Evolutionary conservation across 2,329 filamentous ascomycete species (phyloP).

Genomic region (Lomentospora prolificans): DNA sequence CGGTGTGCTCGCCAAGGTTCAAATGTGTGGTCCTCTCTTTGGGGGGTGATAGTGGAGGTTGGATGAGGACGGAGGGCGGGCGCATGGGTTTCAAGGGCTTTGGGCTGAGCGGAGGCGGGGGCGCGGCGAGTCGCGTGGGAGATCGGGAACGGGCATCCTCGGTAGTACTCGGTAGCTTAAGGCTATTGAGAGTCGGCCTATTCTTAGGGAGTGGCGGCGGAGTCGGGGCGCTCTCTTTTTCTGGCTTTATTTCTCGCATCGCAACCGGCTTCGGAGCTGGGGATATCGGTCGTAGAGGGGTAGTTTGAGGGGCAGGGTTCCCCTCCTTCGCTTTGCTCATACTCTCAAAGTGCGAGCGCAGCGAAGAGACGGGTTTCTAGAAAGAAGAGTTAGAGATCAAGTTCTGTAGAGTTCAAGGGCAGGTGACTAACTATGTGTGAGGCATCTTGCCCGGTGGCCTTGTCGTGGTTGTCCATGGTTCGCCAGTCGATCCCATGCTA

Average conservation of each 20-base stretch:
- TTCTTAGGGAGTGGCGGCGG: conserved; percentile 23
- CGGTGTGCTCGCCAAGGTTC: conserved; percentile 29
- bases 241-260: conserved; percentile 29
- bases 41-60: conserved; percentile 61
- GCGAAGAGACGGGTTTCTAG: conserved; percentile 72
- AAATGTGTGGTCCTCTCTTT: conserved; percentile 30
- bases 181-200: conserved; percentile 21
- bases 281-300: conserved; percentile 23
- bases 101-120: conserved; percentile 33
- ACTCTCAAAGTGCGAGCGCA: conserved; percentile 74
- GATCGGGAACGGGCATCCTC: conserved; percentile 11
- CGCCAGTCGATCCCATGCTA: conserved; percentile 10
- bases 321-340: conserved; percentile 44
- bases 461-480: conserved; percentile 14
- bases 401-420: not conserved
- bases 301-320: conserved; percentile 15
- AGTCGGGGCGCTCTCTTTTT: conserved; percentile 22
- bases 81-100: conserved; percentile 21
- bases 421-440: conserved; percentile 57
- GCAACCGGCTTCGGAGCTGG: conserved; percentile 31
- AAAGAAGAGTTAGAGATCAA: not conserved
- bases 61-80: conserved; percentile 58
- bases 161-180: not conserved
- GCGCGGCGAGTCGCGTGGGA: conserved; percentile 30
- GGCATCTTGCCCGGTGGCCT: conserved; percentile 56